Base-by-base conservation (phyloP, 495 filamentous ascomycete species). In the Trichocladium uniseriatum region DNA sequence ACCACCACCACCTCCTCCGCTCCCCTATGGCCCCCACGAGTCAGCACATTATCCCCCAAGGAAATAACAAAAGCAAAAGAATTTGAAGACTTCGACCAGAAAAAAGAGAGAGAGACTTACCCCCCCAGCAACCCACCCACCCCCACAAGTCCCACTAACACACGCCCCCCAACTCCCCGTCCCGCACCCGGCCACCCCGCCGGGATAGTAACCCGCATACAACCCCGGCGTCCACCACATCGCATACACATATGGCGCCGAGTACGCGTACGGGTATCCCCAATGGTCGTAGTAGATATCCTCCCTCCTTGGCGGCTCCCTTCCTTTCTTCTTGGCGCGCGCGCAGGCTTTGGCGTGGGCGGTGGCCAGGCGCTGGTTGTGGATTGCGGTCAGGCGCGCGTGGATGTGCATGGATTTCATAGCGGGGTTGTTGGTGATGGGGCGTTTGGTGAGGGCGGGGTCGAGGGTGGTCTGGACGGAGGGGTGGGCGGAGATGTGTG, bases 401-500 rank as follows among this genome's bases (percentile, higher is more conserved):
- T 69, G 60, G 5, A 80, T 77, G 11, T 74, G 67, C 13, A 8
- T 9, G 24, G 5, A n/a, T 7, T 19, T 21, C 21, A 2, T 4
- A 3, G 18, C 18, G 21, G 73, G 69, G 38, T 61, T 64, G 21
- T 29, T 29, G 2, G n/a, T 9, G 37, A 5, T 18, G 2, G 72
- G 66, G 51, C n/a, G n/a, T n/a, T 77, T 76, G 20, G 74, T 59
- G 53, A 82, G 78, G 10, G 69, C 60, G n/a, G n/a, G n/a, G n/a
- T n/a, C n/a, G n/a, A n/a, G n/a, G n/a, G n/a, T n/a, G 40, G 53
- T 29, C 5, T 5, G 55, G 50, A 66, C 56, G 8, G 78, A 70
- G 62, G 79, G 86, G 71, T 91, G 86, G 0, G 82, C 70, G 6
- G 78, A 82, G 63, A 91, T 84, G 63, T 91, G 86, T 1, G 81